Evolutionary conservation across 768 basidiomycete species (phyloP).

Genomic region (Boletus subcaerulescens): DNA sequence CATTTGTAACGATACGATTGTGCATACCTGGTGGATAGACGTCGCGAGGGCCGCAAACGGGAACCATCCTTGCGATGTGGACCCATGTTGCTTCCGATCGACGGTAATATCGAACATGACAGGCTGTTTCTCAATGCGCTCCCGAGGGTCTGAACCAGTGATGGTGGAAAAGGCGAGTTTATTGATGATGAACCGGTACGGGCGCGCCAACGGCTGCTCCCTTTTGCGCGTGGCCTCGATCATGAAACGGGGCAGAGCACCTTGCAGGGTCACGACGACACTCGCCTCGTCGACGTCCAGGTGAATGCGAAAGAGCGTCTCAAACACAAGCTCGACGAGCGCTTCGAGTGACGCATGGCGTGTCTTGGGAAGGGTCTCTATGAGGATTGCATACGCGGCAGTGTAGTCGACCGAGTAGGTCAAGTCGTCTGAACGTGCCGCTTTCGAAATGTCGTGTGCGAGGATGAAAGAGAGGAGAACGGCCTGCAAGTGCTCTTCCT

Average conservation of each 20-base stretch:
- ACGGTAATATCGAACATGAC: constrained; percentile 53
- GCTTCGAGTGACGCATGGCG: constrained; percentile 45
- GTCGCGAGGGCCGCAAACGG: constrained; percentile 23
- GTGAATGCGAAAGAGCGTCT: constrained; percentile 36
- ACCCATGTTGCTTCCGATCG: not conserved
- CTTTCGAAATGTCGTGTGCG: constrained; percentile 43
- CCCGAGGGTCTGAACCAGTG: constrained; percentile 67
- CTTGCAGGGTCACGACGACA: constrained; percentile 48
- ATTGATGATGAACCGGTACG: constrained; percentile 24
- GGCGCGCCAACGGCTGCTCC: constrained; percentile 15
- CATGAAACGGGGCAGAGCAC: constrained; percentile 42
- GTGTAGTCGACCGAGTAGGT: constrained; percentile 61
- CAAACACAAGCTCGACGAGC: constrained; percentile 42
- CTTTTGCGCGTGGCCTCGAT: constrained; percentile 37
- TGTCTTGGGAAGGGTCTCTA: constrained; percentile 21
- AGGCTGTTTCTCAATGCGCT: constrained; percentile 61
- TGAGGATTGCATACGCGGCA: constrained; percentile 35
- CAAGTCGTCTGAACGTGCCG: constrained; percentile 55
- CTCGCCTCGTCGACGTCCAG: constrained; percentile 35
- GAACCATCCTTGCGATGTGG: not conserved
- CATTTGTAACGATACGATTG: too few species aligned
- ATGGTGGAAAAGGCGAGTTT: constrained; percentile 52
- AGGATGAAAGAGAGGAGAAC: constrained; percentile 52
- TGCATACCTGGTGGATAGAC: constrained; percentile 31
- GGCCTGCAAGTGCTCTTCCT: constrained; percentile 41